Conservation (phyloP, 108 stramenopile species). For the Fragilariopsis cylindrus region DNA sequence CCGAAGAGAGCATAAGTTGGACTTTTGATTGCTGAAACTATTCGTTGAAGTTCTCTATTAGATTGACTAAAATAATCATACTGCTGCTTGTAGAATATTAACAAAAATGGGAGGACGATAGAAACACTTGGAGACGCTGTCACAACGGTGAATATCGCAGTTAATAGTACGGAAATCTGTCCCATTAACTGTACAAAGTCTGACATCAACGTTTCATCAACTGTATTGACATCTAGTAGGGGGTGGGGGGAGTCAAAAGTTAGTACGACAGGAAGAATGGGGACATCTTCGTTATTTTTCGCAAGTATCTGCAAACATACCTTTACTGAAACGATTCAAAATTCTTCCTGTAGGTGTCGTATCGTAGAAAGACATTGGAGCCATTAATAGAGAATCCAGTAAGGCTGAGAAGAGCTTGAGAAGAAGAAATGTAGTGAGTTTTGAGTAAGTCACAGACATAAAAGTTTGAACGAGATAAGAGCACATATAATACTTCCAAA, state of each 20-base stretch:
- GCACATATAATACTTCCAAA: background rate
- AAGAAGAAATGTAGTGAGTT: background rate
- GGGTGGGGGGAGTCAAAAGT: no score
- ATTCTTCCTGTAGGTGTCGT: slow-evolving; percentile 60
- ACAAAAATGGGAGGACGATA: slow-evolving; percentile 49
- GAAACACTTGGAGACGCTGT: slow-evolving; percentile 51
- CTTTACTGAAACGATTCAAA: slow-evolving; percentile 68
- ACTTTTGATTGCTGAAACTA: slow-evolving; percentile 71
- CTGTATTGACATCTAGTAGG: slow-evolving; percentile 81
- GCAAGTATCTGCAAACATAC: slow-evolving; percentile 4
- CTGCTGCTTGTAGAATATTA: slow-evolving; percentile 63
- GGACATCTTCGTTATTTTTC: background rate
- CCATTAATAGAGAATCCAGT: slow-evolving; percentile 59
- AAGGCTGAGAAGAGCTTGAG: slow-evolving; percentile 49
- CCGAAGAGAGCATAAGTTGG: slow-evolving; percentile 88
- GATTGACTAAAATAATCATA: slow-evolving; percentile 74
- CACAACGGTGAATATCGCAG: slow-evolving; percentile 72
- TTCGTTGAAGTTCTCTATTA: slow-evolving; percentile 85
- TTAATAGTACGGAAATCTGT: slow-evolving; percentile 58
- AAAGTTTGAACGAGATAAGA: slow-evolving; percentile 19
- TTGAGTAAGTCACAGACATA: slow-evolving; percentile 36
- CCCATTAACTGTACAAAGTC: slow-evolving; percentile 64
- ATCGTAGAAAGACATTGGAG: slow-evolving; percentile 88
- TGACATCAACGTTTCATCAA: slow-evolving; percentile 85
- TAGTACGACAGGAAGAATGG: background rate